Percentiles rank a stretch among this genome's conserved stretches.
phyloP scores from a whole-genome alignment of 2,329 filamentous ascomycete species.

The Neonectria hederae region DNA sequence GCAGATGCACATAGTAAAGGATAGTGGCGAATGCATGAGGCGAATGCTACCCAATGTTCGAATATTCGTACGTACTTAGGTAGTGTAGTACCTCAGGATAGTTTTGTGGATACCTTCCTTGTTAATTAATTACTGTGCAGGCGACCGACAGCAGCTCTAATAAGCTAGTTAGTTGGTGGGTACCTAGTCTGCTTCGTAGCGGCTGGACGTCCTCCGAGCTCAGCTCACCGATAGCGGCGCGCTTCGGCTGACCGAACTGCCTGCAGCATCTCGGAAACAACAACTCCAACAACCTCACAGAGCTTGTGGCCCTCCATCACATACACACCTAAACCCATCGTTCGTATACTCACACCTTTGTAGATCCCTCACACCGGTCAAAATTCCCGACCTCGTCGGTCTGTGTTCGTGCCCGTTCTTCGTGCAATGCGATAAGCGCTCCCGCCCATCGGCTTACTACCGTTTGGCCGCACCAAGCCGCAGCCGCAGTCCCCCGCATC shows the following conservation, averaged over 20 bases:
- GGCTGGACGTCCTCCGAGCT: neutral
- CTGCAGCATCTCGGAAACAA: neutral
- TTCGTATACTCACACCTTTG: neutral
- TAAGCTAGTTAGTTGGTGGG: no score
- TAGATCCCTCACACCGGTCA: neutral
- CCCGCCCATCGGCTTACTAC: constrained; percentile 18
- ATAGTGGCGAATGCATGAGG: neutral
- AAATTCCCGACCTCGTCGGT: neutral
- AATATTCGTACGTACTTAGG: neutral
- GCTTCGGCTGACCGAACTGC: neutral
- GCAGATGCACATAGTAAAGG: neutral
- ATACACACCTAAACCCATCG: neutral
- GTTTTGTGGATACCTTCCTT: neutral
- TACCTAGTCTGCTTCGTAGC: neutral
- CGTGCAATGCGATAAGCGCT: constrained; percentile 27
- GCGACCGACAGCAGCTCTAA: neutral
- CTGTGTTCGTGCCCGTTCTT: neutral
- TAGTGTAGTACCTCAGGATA: neutral
- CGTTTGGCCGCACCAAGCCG: constrained; percentile 32
- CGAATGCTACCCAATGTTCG: neutral
- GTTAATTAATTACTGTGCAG: neutral
- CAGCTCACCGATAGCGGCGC: constrained; percentile 24
- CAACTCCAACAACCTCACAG: neutral
- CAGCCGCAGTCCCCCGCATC: constrained; percentile 35
- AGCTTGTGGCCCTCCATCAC: neutral